Conservation (phyloP, 2,329 filamentous ascomycete species). For the Verticillium longisporum region DNA sequence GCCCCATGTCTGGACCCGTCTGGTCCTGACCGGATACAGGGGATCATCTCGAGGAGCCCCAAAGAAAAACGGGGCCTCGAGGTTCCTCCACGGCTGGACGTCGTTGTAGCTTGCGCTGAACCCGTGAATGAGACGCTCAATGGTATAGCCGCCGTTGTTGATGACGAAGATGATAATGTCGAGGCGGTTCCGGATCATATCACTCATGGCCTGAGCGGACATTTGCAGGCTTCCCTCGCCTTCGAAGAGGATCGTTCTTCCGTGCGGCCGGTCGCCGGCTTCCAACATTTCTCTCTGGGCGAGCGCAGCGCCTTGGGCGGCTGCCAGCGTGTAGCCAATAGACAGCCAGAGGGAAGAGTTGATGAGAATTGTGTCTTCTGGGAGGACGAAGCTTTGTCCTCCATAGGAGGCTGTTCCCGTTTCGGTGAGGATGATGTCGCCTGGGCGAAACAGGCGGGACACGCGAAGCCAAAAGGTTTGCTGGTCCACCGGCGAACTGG, state of each 20-base stretch:
- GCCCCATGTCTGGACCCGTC: neutral
- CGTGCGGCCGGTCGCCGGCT: neutral
- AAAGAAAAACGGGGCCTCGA: neutral
- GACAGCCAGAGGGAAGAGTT: slow-evolving; percentile 50
- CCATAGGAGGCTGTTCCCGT: slow-evolving; percentile 53
- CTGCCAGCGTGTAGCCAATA: slow-evolving; percentile 55
- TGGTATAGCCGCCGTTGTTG: neutral
- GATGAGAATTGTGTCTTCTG: slow-evolving; percentile 38
- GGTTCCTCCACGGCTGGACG: neutral
- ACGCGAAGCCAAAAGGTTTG: slow-evolving; percentile 36
- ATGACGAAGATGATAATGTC: slow-evolving; percentile 22
- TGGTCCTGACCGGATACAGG: neutral
- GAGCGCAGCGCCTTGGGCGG: slow-evolving; percentile 46
- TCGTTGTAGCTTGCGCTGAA: neutral
- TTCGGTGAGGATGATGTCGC: slow-evolving; percentile 51
- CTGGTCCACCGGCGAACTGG: slow-evolving; percentile 33
- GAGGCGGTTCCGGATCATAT: slow-evolving; percentile 49
- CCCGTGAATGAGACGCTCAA: neutral
- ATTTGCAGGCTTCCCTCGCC: slow-evolving; percentile 61
- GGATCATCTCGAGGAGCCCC: neutral
- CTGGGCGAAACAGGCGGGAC: slow-evolving; percentile 26
- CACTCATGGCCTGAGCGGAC: slow-evolving; percentile 59
- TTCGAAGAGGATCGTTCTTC: slow-evolving; percentile 46
- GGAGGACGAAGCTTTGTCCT: slow-evolving; percentile 41
- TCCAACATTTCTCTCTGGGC: slow-evolving; percentile 40